Evolutionary conservation across 2,329 filamentous ascomycete genomes (phyloP), one percentile per base, ranked within the genome.

Genomic region (Diaporthe longicolla): DNA sequence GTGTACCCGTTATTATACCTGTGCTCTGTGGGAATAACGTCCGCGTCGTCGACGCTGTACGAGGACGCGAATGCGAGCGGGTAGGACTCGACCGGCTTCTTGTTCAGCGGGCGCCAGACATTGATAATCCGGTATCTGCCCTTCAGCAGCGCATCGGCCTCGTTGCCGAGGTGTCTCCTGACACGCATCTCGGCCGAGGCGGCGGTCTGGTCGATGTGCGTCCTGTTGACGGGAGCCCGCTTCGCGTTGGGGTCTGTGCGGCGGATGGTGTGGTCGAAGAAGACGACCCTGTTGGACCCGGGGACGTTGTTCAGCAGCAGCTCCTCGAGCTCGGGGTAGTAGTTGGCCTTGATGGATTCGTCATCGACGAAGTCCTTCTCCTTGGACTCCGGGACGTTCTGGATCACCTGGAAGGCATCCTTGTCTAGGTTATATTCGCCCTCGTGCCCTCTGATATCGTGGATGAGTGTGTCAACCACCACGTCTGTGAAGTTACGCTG

Each of bases 211-310:
- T 98, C 95, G 76, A 97, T 93, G 82, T 98, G 95, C 0, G 93
- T 93, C 54, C 89, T 83, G 17, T 87, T 89, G 0, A 97, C 94
- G 2, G 95, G 94, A 1, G 85, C 86, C 63, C 95, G 90, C n/a
- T 83, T 82, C 0, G 93, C 89, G 70, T 85, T 82, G 0, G 91
- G 88, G 2, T 83, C 81, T 15, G 90, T 86, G 55, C 93, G 90
- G n/a, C 95, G 93, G 81, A 97, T 90, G 10, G 95, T 97, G 85
- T 98, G 94, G 86, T 97, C 95, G 84, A 97, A 98, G 80, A 97
- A 85, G 77, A 94, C 85, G 40, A 97, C 86, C 6, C 88, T 87
- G 73, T 89, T 87, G 35, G 90, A 88, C 70, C 93, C 93, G 0
- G 92, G 91, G 21, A 97, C 86, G 73, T 90, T 83, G 19, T 90